Conservation (phyloP, 257 asterid species). For the Leptodermis oblonga region DNA sequence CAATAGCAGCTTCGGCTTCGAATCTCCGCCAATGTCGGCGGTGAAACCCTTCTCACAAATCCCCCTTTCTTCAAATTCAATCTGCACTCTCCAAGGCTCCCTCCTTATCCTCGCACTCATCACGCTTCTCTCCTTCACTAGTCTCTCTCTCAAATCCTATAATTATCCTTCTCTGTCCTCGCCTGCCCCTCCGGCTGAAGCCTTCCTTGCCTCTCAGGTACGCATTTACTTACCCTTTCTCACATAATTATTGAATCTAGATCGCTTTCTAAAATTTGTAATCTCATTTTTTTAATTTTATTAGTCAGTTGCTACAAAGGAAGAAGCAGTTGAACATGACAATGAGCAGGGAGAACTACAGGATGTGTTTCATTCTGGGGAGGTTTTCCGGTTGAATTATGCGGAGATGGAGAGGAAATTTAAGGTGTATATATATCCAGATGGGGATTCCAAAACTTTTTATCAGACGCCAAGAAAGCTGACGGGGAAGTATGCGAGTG, state of each 20-base stretch:
- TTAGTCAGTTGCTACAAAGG: not conserved
- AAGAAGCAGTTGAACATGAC: constrained; percentile 22
- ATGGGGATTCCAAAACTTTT: constrained; percentile 93
- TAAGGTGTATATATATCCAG: constrained; percentile 82
- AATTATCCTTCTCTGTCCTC: constrained; percentile 47
- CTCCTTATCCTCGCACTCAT: constrained; percentile 63
- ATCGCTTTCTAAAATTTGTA: not conserved
- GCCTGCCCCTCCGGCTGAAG: constrained; percentile 21
- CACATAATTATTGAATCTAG: not conserved
- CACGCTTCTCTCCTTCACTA: constrained; percentile 65
- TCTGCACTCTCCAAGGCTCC: constrained; percentile 62
- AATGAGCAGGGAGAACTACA: constrained; percentile 24
- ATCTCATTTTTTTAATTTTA: not conserved
- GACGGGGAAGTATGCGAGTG: constrained; percentile 94
- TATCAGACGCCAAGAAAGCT: constrained; percentile 96
- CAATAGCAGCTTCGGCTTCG: not conserved
- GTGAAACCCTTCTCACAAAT: constrained; percentile 43
- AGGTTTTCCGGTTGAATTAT: constrained; percentile 64
- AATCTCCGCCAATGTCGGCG: constrained; percentile 64
- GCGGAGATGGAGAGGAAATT: constrained; percentile 74
- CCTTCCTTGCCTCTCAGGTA: constrained; percentile 16
- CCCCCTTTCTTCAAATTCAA: constrained; percentile 26
- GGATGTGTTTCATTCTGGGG: constrained; percentile 68
- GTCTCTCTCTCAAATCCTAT: constrained; percentile 56
- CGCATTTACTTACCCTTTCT: not conserved